Base-by-base conservation (phyloP, 1,284 basidiomycete genomes). In the Mrakiaceae sp. region DNA sequence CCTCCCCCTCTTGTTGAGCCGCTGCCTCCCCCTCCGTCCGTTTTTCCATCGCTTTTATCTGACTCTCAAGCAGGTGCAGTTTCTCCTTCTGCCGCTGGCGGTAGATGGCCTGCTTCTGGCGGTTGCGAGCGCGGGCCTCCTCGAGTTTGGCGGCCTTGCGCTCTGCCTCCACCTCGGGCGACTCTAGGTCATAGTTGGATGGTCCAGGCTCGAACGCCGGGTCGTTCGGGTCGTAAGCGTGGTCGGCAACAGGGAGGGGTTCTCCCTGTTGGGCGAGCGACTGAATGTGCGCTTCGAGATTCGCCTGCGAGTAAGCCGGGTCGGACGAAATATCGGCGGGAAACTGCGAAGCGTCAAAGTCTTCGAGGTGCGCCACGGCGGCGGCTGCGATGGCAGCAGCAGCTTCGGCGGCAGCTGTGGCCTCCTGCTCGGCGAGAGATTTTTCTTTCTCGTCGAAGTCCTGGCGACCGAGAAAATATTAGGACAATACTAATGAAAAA, bases 101-200 rank as follows among this genome's bases (percentile, higher is more conserved):
- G 58, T 60, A 60, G 14, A 51, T 47, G 27, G 12, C 16, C 58
- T 60, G 58, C 58, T 60, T 60, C 16, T n/a, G 39, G 14, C 58
- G 14, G 40, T 60, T 60, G 48, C 52, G 50, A 12, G 27, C 49
- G 12, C 59, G 40, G 10, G 56, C 56, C 6, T 58, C 56, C 11
- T 58, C 56, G 8, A 5, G 39, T 27, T 44, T 44, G 11, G 56
- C 43, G 43, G 44, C 40, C 59, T 39, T 60, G 27, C 27, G 27
- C 27, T 27, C 27, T 27, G 27, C 27, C 27, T 27, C 27, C 27
- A 27, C 27, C 27, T 27, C 27, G 27, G 27, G 27, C 27, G 27
- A 27, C 27, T 27, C 27, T 27, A 27, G 27, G 27, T 27, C 27
- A 27, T 27, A 27, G 27, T 27, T 27, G 27, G 27, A 27, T 2